phyloP scores from a whole-genome alignment of 768 basidiomycete genomes.

The Xerocomus potaroensis region DNA sequence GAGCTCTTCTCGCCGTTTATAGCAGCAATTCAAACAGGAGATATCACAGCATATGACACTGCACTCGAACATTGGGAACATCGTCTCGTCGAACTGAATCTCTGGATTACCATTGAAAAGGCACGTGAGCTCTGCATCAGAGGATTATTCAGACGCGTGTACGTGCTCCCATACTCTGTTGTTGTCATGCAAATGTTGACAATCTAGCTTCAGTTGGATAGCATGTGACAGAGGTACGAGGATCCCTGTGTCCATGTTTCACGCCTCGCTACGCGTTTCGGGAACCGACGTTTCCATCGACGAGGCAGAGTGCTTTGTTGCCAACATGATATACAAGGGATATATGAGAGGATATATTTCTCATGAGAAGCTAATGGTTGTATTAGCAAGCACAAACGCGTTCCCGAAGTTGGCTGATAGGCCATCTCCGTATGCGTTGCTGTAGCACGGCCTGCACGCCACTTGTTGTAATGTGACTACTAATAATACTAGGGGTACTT shows the following conservation, averaged over 20 bases:
- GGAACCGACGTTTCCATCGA: constrained; percentile 67
- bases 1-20: constrained; percentile 81
- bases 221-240: constrained; percentile 67
- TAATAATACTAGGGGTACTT: too few species aligned
- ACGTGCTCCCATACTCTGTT: constrained; percentile 29
- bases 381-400: constrained; percentile 72
- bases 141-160: constrained; percentile 77
- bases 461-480: background rate
- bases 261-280: constrained; percentile 65
- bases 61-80: constrained; percentile 69
- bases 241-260: constrained; percentile 79
- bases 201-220: constrained; percentile 82
- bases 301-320: constrained; percentile 90
- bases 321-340: constrained; percentile 93
- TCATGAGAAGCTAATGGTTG: constrained; percentile 93
- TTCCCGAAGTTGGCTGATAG: constrained; percentile 75
- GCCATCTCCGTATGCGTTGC: constrained; percentile 42
- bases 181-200: too few species aligned
- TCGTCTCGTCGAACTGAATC: constrained; percentile 77
- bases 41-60: constrained; percentile 75
- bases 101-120: constrained; percentile 84
- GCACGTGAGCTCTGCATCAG: constrained; percentile 85
- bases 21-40: constrained; percentile 68
- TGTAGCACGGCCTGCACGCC: constrained; percentile 9
- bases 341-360: constrained; percentile 95